Conservation (phyloP, 2,329 filamentous ascomycete genomes). For the Triangularia setosa region DNA sequence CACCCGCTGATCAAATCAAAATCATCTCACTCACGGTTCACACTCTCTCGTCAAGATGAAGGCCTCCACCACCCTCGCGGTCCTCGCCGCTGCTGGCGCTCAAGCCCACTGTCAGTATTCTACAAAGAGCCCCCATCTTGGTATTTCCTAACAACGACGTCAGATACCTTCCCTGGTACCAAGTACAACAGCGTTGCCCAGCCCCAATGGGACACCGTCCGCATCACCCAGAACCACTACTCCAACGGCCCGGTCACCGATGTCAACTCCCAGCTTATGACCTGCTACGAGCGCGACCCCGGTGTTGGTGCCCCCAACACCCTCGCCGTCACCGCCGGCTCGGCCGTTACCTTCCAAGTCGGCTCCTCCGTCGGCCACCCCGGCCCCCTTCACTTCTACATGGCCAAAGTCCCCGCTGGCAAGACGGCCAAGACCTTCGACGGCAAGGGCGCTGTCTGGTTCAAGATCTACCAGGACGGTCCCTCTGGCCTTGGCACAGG, state of each 20-base stretch:
- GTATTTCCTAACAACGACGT: conserved; percentile 1
- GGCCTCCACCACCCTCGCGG: conserved; percentile 17
- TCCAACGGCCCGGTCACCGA: conserved; percentile 40
- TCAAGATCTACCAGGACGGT: conserved; percentile 41
- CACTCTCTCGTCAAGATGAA: conserved; percentile 23
- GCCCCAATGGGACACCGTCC: conserved; percentile 35
- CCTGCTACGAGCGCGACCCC: conserved; percentile 37
- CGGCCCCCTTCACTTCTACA: conserved; percentile 38
- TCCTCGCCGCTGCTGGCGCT: conserved; percentile 22
- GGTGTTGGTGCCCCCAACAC: conserved; percentile 35
- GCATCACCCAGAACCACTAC: conserved; percentile 43
- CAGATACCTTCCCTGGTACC: conserved; percentile 27
- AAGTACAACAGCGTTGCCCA: conserved; percentile 16
- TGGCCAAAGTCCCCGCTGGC: conserved; percentile 38
- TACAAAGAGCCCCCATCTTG: neutral
- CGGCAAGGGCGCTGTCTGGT: conserved; percentile 39
- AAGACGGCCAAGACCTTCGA: conserved; percentile 36
- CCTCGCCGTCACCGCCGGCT: conserved; percentile 37
- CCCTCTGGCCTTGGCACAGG: conserved; percentile 30
- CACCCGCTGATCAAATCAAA: neutral
- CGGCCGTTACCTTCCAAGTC: conserved; percentile 38
- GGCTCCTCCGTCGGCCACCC: conserved; percentile 38
- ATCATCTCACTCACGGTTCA: neutral
- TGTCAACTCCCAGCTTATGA: conserved; percentile 38
- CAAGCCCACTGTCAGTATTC: conserved; percentile 26